Conservation (phyloP, 305 asterid species). For the Striga hermonthica region DNA sequence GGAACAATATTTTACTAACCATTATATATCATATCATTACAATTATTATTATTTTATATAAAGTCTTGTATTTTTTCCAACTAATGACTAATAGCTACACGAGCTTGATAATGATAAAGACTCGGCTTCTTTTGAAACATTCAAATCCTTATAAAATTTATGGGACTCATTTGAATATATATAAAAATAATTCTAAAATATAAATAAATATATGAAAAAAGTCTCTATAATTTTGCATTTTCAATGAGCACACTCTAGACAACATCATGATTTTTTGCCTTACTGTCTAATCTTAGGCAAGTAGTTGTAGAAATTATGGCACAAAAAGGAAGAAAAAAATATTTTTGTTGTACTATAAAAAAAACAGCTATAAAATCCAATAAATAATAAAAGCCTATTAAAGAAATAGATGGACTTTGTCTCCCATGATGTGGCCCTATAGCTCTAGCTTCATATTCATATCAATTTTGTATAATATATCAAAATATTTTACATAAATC, state of each 20-base stretch:
- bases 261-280: conserved; percentile 36
- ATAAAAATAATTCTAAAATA: no score
- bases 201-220: no score
- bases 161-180: no score
- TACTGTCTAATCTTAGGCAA: conserved; percentile 31
- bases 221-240: background rate
- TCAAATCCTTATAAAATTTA: no score
- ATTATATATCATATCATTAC: no score
- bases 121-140: no score
- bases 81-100: no score
- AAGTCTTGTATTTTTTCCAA: no score
- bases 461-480: background rate
- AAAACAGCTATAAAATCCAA: background rate
- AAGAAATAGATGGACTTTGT: conserved; percentile 10
- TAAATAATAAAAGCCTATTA: no score
- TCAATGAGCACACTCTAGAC: conserved; percentile 18
- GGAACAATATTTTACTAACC: no score
- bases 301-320: conserved; percentile 39
- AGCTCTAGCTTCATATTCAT: background rate
- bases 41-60: no score
- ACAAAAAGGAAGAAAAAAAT: conserved; percentile 28
- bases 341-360: conserved; percentile 9
- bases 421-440: conserved; percentile 33
- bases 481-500: background rate
- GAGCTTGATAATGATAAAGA: no score